Conservation (phyloP, 2,329 filamentous ascomycete genomes). For the Diplodia intermedia region DNA sequence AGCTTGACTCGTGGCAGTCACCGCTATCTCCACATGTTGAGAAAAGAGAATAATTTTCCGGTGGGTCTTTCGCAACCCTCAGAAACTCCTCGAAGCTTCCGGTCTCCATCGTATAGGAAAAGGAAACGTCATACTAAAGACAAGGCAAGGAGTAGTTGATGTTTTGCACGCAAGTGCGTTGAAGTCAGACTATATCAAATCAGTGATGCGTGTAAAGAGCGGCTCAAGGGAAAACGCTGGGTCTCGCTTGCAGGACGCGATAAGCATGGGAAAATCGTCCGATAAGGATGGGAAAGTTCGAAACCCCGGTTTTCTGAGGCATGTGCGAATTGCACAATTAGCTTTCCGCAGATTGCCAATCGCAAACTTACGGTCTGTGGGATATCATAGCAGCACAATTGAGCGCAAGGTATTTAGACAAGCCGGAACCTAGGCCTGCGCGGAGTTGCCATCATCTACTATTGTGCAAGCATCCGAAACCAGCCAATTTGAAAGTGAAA, state of each 20-base stretch:
- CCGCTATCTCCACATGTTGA: not conserved
- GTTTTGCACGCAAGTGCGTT: not conserved
- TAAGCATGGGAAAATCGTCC: conserved; percentile 13
- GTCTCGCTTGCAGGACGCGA: conserved; percentile 18
- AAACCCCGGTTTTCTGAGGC: not conserved
- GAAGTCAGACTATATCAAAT: not conserved
- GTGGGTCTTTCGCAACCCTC: not conserved
- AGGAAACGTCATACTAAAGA: not conserved
- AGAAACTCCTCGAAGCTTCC: conserved; percentile 5
- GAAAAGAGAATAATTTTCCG: not conserved
- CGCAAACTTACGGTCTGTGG: not conserved
- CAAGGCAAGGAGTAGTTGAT: not conserved
- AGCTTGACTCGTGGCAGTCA: not conserved
- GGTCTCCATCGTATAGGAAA: not conserved
- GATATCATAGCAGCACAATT: not conserved
- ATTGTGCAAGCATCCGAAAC: not conserved
- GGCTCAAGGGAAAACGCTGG: not conserved
- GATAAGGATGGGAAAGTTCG: conserved; percentile 16
- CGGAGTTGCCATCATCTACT: not conserved
- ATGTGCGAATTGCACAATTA: not conserved
- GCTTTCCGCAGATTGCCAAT: not conserved
- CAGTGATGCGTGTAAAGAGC: not conserved
- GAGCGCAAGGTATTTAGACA: not conserved
- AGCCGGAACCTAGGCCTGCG: not conserved
- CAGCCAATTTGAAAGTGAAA: not conserved